Evolutionary conservation across 208 protist species (phyloP), one percentile per base, ranked within the genome.

Genomic region (Crithidia fasciculata): DNA sequence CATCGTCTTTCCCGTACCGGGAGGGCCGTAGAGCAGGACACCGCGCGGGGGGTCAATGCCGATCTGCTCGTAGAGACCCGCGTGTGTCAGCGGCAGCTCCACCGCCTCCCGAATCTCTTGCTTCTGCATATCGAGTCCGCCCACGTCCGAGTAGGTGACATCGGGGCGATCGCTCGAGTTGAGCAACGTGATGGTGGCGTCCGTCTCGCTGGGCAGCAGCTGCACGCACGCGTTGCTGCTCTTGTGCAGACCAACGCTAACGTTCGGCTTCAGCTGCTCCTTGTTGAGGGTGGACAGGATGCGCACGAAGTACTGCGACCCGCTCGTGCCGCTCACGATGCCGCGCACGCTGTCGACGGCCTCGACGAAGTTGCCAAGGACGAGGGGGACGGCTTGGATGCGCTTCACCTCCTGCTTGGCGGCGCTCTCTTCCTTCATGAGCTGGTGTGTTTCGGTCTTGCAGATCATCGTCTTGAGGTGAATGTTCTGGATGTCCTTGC

Each of bases 61-160:
- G 74, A 99, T 99, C 82, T 99, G 98, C 82, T 98, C 90, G 89
- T 99, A 99, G 15, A 99, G 92, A 5, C 99, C 97, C 40, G 96
- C 89, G 81, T 99, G 98, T 8, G 98, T 99, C 10, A 99, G 89
- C 43, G 99, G 99, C 47, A 99, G 89, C 88, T 99, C 99, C 36
- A 99, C 99, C 6, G 99, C 99, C 88, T 99, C 99, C 61, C 99
- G 90, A 55, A 99, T 99, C 84, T 99, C 99, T 85, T 99, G 99
- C 89, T 99, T 99, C 87, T 99, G 99, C 66, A 99, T 99, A 88
- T 99, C 99, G 10, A 98, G 87, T 8, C 99, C 99, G 54, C 99
- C 99, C 66, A 99, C 99, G 69, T 99, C 98, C 5, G 88, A 77
- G 88, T 99, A 99, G 10, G 87, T 93, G 16, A 98, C 95, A 59